Evolutionary conservation across 1,284 basidiomycete genomes (phyloP).

Genomic region (Papiliotrema flavescens): DNA sequence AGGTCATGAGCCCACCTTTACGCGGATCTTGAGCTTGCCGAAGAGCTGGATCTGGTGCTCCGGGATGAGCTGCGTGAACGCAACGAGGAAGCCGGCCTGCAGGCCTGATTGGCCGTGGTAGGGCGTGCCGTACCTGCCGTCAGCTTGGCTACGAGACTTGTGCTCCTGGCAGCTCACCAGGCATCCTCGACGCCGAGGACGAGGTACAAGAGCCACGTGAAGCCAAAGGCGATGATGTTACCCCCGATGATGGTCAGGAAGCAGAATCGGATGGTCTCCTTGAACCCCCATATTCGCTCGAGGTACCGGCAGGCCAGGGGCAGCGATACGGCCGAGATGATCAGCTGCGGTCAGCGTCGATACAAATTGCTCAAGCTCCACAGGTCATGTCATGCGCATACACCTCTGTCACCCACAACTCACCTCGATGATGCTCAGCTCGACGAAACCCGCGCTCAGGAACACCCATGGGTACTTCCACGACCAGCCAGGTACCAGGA

Average conservation of each 20-base stretch:
- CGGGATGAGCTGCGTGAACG: constrained; percentile 94
- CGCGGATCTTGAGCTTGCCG: constrained; percentile 76
- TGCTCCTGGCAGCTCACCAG: constrained; percentile 56
- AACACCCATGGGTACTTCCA: constrained; percentile 92
- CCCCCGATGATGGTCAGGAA: constrained; percentile 71
- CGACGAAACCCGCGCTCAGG: constrained; percentile 79
- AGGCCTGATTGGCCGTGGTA: constrained; percentile 91
- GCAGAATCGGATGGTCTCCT: constrained; percentile 84
- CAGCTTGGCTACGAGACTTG: too few relatives aligned
- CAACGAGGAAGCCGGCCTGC: constrained; percentile 86
- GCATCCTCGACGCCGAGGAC: constrained; percentile 43
- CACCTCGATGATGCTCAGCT: constrained; percentile 79
- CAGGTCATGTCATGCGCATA: too few relatives aligned
- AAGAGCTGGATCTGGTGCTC: constrained; percentile 95
- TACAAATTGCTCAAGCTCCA: too few relatives aligned
- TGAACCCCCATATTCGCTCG: constrained; percentile 86
- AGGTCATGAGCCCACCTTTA: constrained; percentile 69
- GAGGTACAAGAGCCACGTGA: constrained; percentile 44
- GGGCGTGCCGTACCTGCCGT: constrained; percentile 51
- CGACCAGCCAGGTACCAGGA: constrained; percentile 76
- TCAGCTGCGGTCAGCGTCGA: constrained; percentile 56
- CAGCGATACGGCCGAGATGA: constrained; percentile 71
- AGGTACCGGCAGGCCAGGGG: constrained; percentile 83
- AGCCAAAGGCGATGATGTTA: constrained; percentile 78
- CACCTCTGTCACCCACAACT: constrained; percentile 37